Conservation (phyloP, 352 stramenopile genomes). For the Pythium utonaiense region DNA sequence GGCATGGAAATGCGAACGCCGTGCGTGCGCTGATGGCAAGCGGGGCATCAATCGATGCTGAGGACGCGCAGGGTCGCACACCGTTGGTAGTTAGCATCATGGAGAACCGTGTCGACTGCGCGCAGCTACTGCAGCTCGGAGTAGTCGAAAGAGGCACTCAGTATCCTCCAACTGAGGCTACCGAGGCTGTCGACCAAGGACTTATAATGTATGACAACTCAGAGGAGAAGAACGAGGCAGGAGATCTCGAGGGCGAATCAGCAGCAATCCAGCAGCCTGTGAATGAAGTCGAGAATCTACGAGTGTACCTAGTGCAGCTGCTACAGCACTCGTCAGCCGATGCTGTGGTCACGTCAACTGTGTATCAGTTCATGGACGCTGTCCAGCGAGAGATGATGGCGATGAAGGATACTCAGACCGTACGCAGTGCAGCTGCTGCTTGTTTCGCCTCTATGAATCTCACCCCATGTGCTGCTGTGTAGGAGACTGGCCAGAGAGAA, state of each 20-base stretch:
- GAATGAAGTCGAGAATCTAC: conserved; percentile 12
- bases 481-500: conserved; percentile 18
- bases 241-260: background rate
- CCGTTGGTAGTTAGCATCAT: conserved; percentile 67
- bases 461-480: background rate
- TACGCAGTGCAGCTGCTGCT: too few relatives aligned
- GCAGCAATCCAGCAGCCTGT: background rate
- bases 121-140: conserved; percentile 49
- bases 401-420: background rate
- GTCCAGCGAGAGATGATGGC: conserved; percentile 6
- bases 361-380: conserved; percentile 23
- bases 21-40: conserved; percentile 39
- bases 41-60: conserved; percentile 36
- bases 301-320: conserved; percentile 14
- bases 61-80: conserved; percentile 58
- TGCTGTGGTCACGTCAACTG: conserved; percentile 11
- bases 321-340: conserved; percentile 11
- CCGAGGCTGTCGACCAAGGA: background rate
- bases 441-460: too few relatives aligned
- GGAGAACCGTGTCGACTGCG: conserved; percentile 64
- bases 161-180: background rate
- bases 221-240: background rate
- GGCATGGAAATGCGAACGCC: conserved; percentile 36
- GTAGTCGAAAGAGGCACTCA: conserved; percentile 8
- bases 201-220: conserved; percentile 6